These are phyloP conservation scores for Aureobasidium pullulans DNA, from an alignment of 2,329 filamentous ascomycete species.

Conservation along the genomic window DNA sequence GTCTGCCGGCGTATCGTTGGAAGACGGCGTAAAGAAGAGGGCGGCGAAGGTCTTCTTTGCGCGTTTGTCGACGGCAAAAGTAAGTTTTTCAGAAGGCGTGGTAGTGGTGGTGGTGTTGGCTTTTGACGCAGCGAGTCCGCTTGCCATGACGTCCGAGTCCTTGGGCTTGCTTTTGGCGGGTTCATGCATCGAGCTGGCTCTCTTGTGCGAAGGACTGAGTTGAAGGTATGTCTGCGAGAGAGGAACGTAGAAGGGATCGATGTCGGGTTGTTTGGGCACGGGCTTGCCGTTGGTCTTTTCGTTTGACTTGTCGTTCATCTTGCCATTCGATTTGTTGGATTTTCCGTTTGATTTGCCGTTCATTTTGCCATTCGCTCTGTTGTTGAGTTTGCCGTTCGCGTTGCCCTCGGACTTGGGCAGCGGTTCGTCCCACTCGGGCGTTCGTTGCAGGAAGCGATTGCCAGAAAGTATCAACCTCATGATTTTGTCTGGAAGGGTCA, in stretches of 20 bases:
- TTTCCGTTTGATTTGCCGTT: not conserved
- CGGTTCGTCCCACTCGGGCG: conserved; percentile 1
- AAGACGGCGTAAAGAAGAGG: conserved; percentile 32
- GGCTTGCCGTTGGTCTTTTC: not conserved
- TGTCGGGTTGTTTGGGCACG: not conserved
- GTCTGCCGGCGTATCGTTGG: conserved; percentile 33
- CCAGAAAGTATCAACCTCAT: conserved; percentile 2
- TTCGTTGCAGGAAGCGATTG: not conserved
- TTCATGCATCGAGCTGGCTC: not conserved
- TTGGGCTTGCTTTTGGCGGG: conserved; percentile 11
- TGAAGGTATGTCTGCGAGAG: not conserved
- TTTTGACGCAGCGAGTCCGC: not conserved
- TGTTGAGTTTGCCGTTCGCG: not conserved
- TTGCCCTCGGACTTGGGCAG: not conserved
- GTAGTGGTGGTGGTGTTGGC: not conserved
- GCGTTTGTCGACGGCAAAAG: conserved; percentile 30
- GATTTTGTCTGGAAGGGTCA: not conserved
- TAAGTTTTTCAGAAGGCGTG: not conserved
- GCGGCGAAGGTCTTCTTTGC: conserved; percentile 36
- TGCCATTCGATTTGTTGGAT: not conserved
- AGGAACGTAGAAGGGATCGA: not conserved
- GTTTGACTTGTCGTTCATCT: not conserved
- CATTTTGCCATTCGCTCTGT: not conserved
- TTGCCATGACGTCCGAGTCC: not conserved
- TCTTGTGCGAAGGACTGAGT: not conserved